These are phyloP conservation scores for Suhomyces choctaworum DNA, from an alignment of 1,139 yeast species.

Conservation along the genomic window DNA sequence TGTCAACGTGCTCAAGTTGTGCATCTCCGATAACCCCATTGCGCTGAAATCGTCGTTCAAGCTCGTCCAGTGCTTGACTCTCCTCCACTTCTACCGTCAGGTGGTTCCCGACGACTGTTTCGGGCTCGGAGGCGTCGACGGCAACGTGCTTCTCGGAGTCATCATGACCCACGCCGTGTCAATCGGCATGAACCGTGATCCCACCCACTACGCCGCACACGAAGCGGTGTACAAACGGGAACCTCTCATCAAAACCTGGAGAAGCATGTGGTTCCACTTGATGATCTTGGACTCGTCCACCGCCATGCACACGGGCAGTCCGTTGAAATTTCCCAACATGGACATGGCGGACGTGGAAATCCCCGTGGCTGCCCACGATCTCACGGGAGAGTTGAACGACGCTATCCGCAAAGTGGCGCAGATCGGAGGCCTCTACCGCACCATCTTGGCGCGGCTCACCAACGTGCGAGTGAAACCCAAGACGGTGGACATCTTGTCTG, in stretches of 20 bases:
- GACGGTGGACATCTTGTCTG: slow-evolving; percentile 38
- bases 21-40: slow-evolving; percentile 33
- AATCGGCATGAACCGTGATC: slow-evolving; percentile 48
- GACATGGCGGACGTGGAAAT: slow-evolving; percentile 37
- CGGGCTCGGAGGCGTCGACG: slow-evolving; percentile 46
- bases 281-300: slow-evolving; percentile 32
- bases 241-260: slow-evolving; percentile 35
- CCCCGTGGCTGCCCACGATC: slow-evolving; percentile 22
- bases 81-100: slow-evolving; percentile 38
- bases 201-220: slow-evolving; percentile 33
- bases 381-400: slow-evolving; percentile 22
- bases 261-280: slow-evolving; percentile 40
- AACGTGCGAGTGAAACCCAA: slow-evolving; percentile 36
- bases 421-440: slow-evolving; percentile 33
- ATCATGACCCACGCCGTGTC: slow-evolving; percentile 43
- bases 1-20: slow-evolving; percentile 30
- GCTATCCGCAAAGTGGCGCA: slow-evolving; percentile 16
- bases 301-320: slow-evolving; percentile 38
- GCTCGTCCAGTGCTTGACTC: slow-evolving; percentile 45
- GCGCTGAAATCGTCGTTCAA: slow-evolving; percentile 35
- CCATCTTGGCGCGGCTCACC: slow-evolving; percentile 29
- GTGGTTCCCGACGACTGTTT: slow-evolving; percentile 47
- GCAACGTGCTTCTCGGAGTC: slow-evolving; percentile 41
- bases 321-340: slow-evolving; percentile 28
- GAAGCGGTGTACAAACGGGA: slow-evolving; percentile 32